A percentile compares a stretch with the other conserved stretches of the same genome.
phyloP scores from a whole-genome alignment of 305 asterid genomes.

The Caryopteris hybrid region DNA sequence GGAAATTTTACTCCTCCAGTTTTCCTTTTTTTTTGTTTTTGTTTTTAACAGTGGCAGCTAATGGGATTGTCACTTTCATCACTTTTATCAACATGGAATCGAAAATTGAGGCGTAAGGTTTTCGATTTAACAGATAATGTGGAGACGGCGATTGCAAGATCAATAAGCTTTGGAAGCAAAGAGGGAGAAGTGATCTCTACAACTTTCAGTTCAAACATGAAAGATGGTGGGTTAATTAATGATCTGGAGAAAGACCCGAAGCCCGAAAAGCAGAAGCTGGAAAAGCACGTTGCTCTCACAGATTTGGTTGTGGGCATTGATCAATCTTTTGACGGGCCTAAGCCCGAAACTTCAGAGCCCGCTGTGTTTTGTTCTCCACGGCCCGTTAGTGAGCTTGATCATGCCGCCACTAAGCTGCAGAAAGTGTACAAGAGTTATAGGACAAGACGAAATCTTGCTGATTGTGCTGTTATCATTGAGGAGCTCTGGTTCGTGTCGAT shows the following conservation, averaged over 20 bases:
- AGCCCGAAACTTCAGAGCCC: too few species aligned
- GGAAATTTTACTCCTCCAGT: too few species aligned
- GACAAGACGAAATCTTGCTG: slow-evolving; percentile 58
- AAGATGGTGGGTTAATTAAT: too few species aligned
- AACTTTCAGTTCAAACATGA: too few species aligned
- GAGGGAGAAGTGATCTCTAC: too few species aligned
- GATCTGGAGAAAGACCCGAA: too few species aligned
- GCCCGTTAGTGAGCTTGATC: slow-evolving; percentile 39
- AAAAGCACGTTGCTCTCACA: slow-evolving; percentile 22
- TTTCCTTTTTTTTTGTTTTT: neutral
- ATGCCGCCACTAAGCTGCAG: slow-evolving; percentile 50
- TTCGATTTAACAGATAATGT: slow-evolving; percentile 25
- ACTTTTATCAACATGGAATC: slow-evolving; percentile 39
- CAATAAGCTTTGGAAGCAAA: slow-evolving; percentile 44
- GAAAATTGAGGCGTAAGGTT: slow-evolving; percentile 16
- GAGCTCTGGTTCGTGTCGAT: slow-evolving; percentile 52
- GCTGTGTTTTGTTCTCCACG: slow-evolving; percentile 38
- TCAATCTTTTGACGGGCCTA: neutral
- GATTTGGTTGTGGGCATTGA: slow-evolving; percentile 22
- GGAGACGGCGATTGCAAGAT: slow-evolving; percentile 35
- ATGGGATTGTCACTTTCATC: slow-evolving; percentile 50
- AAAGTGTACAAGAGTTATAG: slow-evolving; percentile 59
- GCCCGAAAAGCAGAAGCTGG: too few species aligned
- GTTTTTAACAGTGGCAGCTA: neutral
- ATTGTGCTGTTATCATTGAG: slow-evolving; percentile 56